Percentiles rank a stretch among this genome's conserved stretches.
Evolutionary conservation across 768 basidiomycete species (phyloP).

Genomic region (Russula foetens): DNA sequence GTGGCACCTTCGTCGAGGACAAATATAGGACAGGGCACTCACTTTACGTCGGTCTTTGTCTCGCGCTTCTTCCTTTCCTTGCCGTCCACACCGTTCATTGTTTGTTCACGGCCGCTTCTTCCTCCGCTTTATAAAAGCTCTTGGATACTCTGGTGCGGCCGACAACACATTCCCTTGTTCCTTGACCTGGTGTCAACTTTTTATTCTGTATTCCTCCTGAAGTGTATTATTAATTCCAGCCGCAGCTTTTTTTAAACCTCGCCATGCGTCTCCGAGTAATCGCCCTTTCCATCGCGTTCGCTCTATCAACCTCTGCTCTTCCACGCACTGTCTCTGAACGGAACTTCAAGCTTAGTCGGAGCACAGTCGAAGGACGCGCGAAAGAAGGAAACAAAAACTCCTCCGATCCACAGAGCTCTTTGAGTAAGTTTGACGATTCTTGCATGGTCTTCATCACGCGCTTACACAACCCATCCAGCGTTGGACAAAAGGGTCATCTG

Average conservation of each 20-base stretch:
- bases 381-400: too few species aligned
- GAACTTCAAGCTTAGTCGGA: background rate
- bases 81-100: background rate
- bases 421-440: background rate
- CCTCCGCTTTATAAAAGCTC: background rate
- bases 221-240: background rate
- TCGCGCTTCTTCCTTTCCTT: too few species aligned
- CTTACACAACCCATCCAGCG: slow-evolving; percentile 9
- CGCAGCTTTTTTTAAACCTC: background rate
- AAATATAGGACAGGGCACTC: too few species aligned
- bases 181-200: slow-evolving; percentile 9
- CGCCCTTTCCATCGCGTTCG: slow-evolving; percentile 20
- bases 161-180: background rate
- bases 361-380: background rate
- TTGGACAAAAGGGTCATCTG: slow-evolving; percentile 41
- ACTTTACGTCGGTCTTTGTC: background rate
- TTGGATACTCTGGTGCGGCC: background rate
- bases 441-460: background rate
- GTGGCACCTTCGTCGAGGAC: too few species aligned
- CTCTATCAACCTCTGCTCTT: slow-evolving; percentile 24
- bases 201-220: background rate
- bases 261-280: slow-evolving; percentile 7
- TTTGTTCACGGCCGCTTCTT: too few species aligned
- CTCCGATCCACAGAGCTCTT: slow-evolving; percentile 10
- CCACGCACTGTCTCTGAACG: slow-evolving; percentile 7